phyloP scores from a whole-genome alignment of 2,329 filamentous ascomycete genomes.

The Lasiodiplodia hormozganensis region DNA sequence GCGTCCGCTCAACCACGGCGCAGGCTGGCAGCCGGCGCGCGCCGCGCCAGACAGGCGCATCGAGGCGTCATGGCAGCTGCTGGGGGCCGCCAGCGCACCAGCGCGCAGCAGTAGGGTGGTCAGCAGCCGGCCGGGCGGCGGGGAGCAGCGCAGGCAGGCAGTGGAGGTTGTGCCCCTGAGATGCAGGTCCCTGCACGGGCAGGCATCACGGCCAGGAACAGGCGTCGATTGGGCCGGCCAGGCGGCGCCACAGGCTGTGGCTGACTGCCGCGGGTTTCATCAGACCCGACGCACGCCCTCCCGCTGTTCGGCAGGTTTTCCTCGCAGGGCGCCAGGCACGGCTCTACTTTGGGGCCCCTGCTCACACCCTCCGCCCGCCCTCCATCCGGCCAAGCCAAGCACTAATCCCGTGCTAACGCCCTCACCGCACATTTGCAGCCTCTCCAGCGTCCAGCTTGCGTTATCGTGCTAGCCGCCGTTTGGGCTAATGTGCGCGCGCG shows the following conservation, averaged over 20 bases:
- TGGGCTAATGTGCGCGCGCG: constrained; percentile 23
- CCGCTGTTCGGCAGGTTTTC: constrained; percentile 15
- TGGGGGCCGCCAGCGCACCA: not conserved
- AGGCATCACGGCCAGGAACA: constrained; percentile 16
- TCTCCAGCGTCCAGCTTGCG: constrained; percentile 21
- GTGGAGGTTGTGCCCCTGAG: constrained; percentile 17
- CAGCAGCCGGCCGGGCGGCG: not conserved
- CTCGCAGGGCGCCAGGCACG: constrained; percentile 6
- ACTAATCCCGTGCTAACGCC: constrained; percentile 25
- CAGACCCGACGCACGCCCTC: constrained; percentile 9
- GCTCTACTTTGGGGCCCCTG: constrained; percentile 5
- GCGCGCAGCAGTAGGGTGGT: not conserved
- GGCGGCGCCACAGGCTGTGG: constrained; percentile 17
- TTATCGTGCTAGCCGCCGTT: constrained; percentile 28
- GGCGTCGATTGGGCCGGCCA: constrained; percentile 8
- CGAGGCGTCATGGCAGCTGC: not conserved
- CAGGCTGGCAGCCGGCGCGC: not conserved
- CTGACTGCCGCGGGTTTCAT: constrained; percentile 15
- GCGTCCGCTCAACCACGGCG: not conserved
- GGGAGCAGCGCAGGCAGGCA: not conserved
- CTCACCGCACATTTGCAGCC: constrained; percentile 25
- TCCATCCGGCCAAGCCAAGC: constrained; percentile 12
- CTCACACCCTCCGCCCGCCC: constrained; percentile 17
- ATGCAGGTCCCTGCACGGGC: constrained; percentile 19
- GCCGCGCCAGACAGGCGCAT: not conserved